A percentile compares a stretch with the other conserved stretches of the same genome.
Evolutionary conservation across 2,329 filamentous ascomycete genomes (phyloP).

Genomic region (Seiridium unicorne): DNA sequence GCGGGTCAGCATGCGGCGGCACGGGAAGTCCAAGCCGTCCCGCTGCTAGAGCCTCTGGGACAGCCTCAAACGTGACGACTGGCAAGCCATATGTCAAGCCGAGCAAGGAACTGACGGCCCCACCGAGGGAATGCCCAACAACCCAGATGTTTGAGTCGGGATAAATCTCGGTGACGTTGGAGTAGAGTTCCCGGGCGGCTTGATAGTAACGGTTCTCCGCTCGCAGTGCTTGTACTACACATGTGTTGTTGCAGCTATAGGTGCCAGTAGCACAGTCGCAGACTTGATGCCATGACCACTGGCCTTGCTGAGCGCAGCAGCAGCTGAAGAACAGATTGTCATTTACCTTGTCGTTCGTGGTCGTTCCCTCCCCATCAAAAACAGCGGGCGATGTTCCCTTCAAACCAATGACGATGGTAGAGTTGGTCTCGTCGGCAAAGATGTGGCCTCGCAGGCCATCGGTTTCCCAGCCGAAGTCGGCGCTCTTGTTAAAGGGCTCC

Average conservation of each 20-base stretch:
- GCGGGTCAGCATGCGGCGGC: slow-evolving; percentile 74
- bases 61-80: slow-evolving; percentile 88
- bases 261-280: slow-evolving; percentile 88
- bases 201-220: slow-evolving; percentile 91
- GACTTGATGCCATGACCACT: slow-evolving; percentile 85
- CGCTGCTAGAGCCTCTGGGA: slow-evolving; percentile 86
- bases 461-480: slow-evolving; percentile 87
- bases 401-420: slow-evolving; percentile 84
- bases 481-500: slow-evolving; percentile 77
- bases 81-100: slow-evolving; percentile 89
- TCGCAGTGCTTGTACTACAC: slow-evolving; percentile 70
- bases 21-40: slow-evolving; percentile 80
- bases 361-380: slow-evolving; percentile 95
- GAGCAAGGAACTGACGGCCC: slow-evolving; percentile 82
- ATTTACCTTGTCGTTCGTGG: slow-evolving; percentile 95
- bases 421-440: slow-evolving; percentile 82
- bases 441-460: slow-evolving; percentile 92
- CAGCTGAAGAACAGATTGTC: slow-evolving; percentile 98
- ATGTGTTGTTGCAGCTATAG: slow-evolving; percentile 91
- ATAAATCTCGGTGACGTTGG: slow-evolving; percentile 88
- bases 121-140: slow-evolving; percentile 88
- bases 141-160: slow-evolving; percentile 85
- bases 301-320: slow-evolving; percentile 92
- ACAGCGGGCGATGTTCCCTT: slow-evolving; percentile 90
- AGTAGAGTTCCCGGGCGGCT: slow-evolving; percentile 83